Evolutionary conservation across 139 green algal species (phyloP).

Genomic region (Volvox reticuliferus): DNA sequence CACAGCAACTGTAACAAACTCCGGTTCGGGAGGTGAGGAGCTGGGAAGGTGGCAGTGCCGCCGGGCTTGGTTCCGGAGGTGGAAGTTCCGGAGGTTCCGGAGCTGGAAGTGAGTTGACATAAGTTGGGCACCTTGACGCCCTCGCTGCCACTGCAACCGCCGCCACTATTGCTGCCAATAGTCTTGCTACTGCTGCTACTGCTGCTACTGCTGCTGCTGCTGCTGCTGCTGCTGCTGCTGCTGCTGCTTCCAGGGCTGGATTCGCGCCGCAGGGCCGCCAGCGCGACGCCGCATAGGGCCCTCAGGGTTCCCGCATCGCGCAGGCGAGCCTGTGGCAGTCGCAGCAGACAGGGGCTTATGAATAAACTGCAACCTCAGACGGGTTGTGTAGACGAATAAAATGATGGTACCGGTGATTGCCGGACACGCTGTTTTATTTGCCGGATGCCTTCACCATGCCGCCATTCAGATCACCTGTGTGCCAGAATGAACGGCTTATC

Average conservation of each 20-base stretch:
- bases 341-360: no score
- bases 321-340: background rate
- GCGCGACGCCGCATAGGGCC: background rate
- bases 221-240: background rate
- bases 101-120: background rate
- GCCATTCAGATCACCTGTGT: no score
- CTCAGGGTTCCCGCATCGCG: background rate
- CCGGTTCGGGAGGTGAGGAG: background rate
- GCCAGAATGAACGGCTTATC: no score
- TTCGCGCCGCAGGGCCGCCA: background rate
- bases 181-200: constrained; percentile 21
- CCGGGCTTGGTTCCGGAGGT: background rate
- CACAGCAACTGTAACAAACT: constrained; percentile 27
- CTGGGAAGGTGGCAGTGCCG: background rate
- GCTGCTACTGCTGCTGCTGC: background rate
- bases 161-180: background rate
- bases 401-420: no score
- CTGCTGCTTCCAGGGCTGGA: background rate
- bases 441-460: no score
- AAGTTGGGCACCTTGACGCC: background rate
- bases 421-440: no score
- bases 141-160: background rate
- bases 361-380: no score
- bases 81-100: no score
- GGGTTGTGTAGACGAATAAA: no score